Percentiles rank a stretch among this genome's conserved stretches.
These are phyloP conservation scores for Jamesozyma spencerorum DNA, from an alignment of 805 yeast genomes.

Conservation along the genomic window DNA sequence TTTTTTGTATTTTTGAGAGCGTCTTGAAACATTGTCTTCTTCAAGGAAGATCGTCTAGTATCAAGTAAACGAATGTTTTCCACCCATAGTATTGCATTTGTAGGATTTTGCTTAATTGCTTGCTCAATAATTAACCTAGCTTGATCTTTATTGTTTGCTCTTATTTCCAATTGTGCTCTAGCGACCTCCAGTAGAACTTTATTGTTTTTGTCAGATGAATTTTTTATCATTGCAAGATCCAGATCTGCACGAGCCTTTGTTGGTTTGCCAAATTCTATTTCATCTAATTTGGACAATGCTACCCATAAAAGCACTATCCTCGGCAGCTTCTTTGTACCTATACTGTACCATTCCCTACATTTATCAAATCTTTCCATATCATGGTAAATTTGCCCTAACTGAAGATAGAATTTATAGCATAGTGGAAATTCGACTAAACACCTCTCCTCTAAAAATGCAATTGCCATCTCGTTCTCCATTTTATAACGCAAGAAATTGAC, in stretches of 20 bases:
- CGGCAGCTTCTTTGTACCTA: slow-evolving; percentile 45
- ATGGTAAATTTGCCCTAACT: slow-evolving; percentile 47
- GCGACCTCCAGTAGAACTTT: slow-evolving; percentile 48
- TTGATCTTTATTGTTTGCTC: slow-evolving; percentile 39
- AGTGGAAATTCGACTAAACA: slow-evolving; percentile 44
- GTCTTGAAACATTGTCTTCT: slow-evolving; percentile 52
- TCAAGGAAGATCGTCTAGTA: slow-evolving; percentile 38
- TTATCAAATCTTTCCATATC: slow-evolving; percentile 25
- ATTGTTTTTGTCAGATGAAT: slow-evolving; percentile 30
- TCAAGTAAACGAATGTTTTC: slow-evolving; percentile 40
- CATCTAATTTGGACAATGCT: slow-evolving; percentile 40
- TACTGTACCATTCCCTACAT: slow-evolving; percentile 41
- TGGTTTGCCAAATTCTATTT: slow-evolving; percentile 30
- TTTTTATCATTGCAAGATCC: slow-evolving; percentile 53
- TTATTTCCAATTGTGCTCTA: slow-evolving; percentile 48
- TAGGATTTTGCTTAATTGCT: slow-evolving; percentile 51
- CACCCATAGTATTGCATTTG: slow-evolving; percentile 56
- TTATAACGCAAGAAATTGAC: slow-evolving; percentile 42
- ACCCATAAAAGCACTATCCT: slow-evolving; percentile 45
- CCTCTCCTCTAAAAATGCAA: slow-evolving; percentile 31
- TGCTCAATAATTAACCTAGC: slow-evolving; percentile 47
- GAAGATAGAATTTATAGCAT: slow-evolving; percentile 47
- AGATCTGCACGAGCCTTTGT: slow-evolving; percentile 62
- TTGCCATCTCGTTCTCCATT: slow-evolving; percentile 31
- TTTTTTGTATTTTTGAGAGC: slow-evolving; percentile 64